phyloP scores from a whole-genome alignment of 2,329 filamentous ascomycete species.

The Nigrospora sphaerica region DNA sequence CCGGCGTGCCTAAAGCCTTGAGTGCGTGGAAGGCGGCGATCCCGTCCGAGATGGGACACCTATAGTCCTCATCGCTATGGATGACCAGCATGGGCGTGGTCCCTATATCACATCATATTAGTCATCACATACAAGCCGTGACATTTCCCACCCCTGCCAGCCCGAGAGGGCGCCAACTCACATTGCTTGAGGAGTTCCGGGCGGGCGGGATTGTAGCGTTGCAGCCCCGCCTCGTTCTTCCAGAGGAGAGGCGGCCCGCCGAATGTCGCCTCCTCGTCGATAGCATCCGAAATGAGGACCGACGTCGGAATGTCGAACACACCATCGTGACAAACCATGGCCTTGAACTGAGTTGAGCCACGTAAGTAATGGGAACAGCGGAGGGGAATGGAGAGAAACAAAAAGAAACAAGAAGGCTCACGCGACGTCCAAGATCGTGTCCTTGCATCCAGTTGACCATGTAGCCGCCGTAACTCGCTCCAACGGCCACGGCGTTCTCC shows the following conservation, averaged over 20 bases:
- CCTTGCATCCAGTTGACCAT: constrained; percentile 55
- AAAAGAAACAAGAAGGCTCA: constrained; percentile 8
- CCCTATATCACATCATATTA: constrained; percentile 27
- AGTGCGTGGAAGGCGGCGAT: constrained; percentile 16
- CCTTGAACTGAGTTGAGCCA: constrained; percentile 35
- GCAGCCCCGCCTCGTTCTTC: constrained; percentile 35
- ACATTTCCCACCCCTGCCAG: too few species aligned
- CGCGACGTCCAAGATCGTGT: constrained; percentile 40
- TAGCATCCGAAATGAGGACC: constrained; percentile 16
- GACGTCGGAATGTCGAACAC: constrained; percentile 26
- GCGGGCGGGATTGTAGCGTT: constrained; percentile 43
- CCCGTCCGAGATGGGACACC: constrained; percentile 33
- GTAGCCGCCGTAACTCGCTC: constrained; percentile 51
- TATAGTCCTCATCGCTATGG: constrained; percentile 64
- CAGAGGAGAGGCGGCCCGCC: constrained; percentile 36
- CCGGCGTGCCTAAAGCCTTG: constrained; percentile 8
- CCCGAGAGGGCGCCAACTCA: too few species aligned
- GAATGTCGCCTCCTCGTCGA: constrained; percentile 24
- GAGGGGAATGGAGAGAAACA: constrained; percentile 12
- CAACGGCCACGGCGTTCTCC: constrained; percentile 42
- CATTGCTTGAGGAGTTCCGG: constrained; percentile 47
- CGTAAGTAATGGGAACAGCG: neutral
- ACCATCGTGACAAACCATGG: constrained; percentile 46
- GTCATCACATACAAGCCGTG: too few species aligned
- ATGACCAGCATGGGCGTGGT: constrained; percentile 63